Base-by-base conservation (phyloP, 495 filamentous ascomycete species). In the Penicillium lividum region DNA sequence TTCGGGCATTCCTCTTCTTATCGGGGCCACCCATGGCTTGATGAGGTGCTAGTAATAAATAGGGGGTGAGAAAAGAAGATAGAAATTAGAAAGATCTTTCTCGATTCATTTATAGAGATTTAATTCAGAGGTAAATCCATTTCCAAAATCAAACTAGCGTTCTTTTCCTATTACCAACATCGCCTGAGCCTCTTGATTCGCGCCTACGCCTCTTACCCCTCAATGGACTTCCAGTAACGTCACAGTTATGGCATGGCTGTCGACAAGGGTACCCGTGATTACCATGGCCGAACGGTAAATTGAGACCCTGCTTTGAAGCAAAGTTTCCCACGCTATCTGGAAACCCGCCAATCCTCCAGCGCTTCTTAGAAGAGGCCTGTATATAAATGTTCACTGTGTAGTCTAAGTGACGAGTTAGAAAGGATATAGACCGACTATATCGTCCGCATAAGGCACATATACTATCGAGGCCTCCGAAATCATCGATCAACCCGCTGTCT, bases 341-440 rank as follows among this genome's bases (percentile, higher is more conserved):
- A 43, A 69, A 66, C 0, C 65, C 59, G 11, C 57, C 57, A 27
- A 66, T 62, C 33, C 58, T 60, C 63, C 54, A 69, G 13, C 53
- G 51, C 30, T 47, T 51, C 27, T 64, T 56, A 3, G 46, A 36
- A 10, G 48, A 11, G 28, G 49, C 54, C 36, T 58, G 45, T 27
- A 69, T 7, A 44, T 53, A 69, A 25, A 69, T 53, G 31, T 62
- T 61, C 11, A 66, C 47, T 6, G 28, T 54, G 16, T 65, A 36
- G 27, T 64, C 50, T 2, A 43, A 30, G 47, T 66, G 48, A 9
- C 46, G 33, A 29, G 56, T 36, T 4, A 64, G 53, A 10, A 69
- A 44, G 3, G 57, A 62, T 8, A 66, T 57, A 0, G 54, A 52
- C 9, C 44, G 53, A 34, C n/a, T 57, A 40, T 62, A 69, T 16